phyloP scores from a whole-genome alignment of 2,329 filamentous ascomycete genomes.

The Aureobasidium uvarum region DNA sequence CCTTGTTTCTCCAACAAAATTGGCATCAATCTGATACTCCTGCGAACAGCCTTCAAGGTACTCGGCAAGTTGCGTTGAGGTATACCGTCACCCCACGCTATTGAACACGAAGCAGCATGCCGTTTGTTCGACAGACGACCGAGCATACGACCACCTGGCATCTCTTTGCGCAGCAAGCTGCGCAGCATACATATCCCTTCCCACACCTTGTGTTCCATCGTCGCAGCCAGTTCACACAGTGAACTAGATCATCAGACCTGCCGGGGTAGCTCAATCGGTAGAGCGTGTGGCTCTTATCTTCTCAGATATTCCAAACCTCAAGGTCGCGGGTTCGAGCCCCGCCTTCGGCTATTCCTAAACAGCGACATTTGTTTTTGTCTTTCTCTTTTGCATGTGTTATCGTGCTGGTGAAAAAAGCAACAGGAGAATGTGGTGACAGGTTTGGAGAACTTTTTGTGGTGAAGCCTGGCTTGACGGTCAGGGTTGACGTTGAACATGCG shows the following conservation, averaged over 20 bases:
- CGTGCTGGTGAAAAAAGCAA: not conserved
- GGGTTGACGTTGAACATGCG: not conserved
- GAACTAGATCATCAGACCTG: conserved; percentile 28
- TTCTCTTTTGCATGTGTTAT: not conserved
- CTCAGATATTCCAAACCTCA: conserved; percentile 4
- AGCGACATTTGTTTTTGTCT: not conserved
- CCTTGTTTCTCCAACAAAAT: not conserved
- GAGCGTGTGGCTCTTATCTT: conserved; percentile 48
- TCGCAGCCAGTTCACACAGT: conserved; percentile 10
- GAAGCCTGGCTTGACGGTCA: not conserved
- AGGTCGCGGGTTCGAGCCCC: conserved; percentile 14
- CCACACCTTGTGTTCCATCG: not conserved
- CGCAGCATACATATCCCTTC: not conserved
- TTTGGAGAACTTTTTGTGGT: not conserved
- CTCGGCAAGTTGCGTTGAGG: not conserved
- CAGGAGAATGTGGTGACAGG: not conserved
- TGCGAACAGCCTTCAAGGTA: not conserved
- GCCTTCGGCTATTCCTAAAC: conserved; percentile 23
- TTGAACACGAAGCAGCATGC: not conserved
- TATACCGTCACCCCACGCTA: not conserved
- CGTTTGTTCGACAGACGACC: not conserved
- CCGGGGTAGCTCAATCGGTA: conserved; percentile 51
- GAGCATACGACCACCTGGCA: not conserved
- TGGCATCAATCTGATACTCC: not conserved
- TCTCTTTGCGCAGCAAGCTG: not conserved